These are phyloP conservation scores for Yarrowia divulgata DNA, from an alignment of 805 yeast genomes.

Conservation along the genomic window DNA sequence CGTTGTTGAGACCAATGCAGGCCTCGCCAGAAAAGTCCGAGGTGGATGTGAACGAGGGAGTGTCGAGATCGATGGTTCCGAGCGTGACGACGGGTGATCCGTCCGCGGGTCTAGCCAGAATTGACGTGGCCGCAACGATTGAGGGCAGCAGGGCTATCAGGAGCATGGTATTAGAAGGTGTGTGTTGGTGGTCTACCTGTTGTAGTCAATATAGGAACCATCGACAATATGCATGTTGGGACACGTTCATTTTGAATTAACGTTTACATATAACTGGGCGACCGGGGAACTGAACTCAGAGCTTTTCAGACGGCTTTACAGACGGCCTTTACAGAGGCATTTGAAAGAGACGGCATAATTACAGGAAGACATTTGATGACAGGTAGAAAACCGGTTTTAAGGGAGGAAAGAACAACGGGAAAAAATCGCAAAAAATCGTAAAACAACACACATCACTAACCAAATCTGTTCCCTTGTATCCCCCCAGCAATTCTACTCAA, in stretches of 20 bases:
- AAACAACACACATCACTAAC: too few relatives aligned
- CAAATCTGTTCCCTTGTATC: too few relatives aligned
- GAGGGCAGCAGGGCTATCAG: conserved; percentile 20
- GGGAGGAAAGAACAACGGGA: too few relatives aligned
- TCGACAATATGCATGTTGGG: conserved; percentile 18
- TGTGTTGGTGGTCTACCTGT: background rate
- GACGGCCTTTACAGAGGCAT: background rate
- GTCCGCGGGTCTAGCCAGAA: conserved; percentile 19
- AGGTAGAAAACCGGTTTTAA: too few relatives aligned
- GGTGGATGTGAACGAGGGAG: conserved; percentile 25
- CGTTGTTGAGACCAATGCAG: conserved; percentile 11
- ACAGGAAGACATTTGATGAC: too few relatives aligned
- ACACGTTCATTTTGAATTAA: conserved; percentile 17
- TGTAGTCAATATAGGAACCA: background rate
- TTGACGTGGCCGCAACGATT: conserved; percentile 12
- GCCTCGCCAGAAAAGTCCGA: conserved; percentile 30
- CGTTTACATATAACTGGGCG: background rate
- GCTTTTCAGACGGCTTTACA: too few relatives aligned
- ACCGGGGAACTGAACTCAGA: too few relatives aligned
- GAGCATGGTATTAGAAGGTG: background rate
- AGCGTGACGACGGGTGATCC: conserved; percentile 15
- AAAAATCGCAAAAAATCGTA: too few relatives aligned
- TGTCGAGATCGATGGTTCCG: conserved; percentile 30
- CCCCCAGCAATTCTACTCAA: too few relatives aligned
- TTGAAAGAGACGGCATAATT: background rate